Evolutionary conservation across 1,284 basidiomycete genomes (phyloP), one percentile per base, ranked within the genome.

Genomic region (Cryptococcus hybrid): DNA sequence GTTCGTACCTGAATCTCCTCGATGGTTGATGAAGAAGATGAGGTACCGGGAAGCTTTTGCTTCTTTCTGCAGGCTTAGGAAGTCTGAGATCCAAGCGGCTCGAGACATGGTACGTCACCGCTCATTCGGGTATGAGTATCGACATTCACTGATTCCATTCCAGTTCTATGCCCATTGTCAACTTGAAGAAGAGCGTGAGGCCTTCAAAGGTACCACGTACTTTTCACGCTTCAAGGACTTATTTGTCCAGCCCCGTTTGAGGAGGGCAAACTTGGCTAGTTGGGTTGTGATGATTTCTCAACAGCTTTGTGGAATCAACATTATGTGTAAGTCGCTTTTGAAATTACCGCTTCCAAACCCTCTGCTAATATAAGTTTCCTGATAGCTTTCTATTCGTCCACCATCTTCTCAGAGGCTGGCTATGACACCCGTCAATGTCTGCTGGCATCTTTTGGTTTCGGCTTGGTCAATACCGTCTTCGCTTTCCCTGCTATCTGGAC

Each of bases 1-100:
- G 71, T 83, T 84, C 66, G 84, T 82, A 64, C 74, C 75, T 69
- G 71, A 78, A 72, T 86, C 84, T 0, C 87, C 88, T 3, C 83
- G 87, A 73, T 90, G 88, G 88, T 79, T 88, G 37, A 84, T 90
- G 70, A 80, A 80, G 59, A 88, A 88, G 69, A 83, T 83, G 34
- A 82, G 85, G n/a, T 87, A 89, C 66, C 74, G 76, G 3, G 77
- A 87, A 44, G 89, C 89, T 0, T 88, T 82, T 69, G 67, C 82
- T 5, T 85, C 88, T 3, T 80, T 91, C 11, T 75, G 77, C 39
- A 81, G 84, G n/a, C 82, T 92, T 0, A 84, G 90, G 24, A 80
- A 83, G 74, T 82, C 82, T 54, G 80, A 80, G 13, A 75, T 92
- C 13, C 87, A 90, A 68, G 90, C 90, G 5, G 88, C 88, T 3